Evolutionary conservation across 2,329 filamentous ascomycete genomes (phyloP).

Genomic region (Didymella segeticola): DNA sequence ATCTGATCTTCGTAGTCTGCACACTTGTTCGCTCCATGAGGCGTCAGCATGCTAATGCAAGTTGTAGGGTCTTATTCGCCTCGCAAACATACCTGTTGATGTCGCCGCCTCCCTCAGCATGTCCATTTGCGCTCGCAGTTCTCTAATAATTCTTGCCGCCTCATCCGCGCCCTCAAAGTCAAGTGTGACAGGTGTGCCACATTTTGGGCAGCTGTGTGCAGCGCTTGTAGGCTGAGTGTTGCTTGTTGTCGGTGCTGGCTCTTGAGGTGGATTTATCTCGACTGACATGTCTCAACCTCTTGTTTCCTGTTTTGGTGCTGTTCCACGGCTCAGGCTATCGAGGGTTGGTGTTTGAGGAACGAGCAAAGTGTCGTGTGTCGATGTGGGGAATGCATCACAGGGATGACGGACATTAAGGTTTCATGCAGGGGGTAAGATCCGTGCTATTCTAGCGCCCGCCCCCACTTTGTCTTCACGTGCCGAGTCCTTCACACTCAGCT

Average conservation of each 20-base stretch:
- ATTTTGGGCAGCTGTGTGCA: constrained; percentile 41
- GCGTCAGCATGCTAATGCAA: constrained; percentile 10
- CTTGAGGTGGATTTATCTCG: background rate
- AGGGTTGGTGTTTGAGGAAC: background rate
- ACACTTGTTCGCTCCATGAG: constrained; percentile 59
- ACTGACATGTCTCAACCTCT: constrained; percentile 11
- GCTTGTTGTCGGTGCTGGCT: constrained; percentile 8
- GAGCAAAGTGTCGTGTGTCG: constrained; percentile 6
- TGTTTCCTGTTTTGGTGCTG: background rate
- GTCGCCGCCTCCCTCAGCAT: constrained; percentile 74
- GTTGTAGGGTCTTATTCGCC: background rate
- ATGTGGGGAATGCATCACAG: background rate
- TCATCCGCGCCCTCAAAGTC: constrained; percentile 25
- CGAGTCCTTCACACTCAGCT: background rate
- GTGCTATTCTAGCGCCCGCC: background rate
- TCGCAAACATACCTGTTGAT: constrained; percentile 58
- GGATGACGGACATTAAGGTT: constrained; percentile 4
- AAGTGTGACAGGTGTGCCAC: constrained; percentile 31
- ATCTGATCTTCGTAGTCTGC: constrained; percentile 85
- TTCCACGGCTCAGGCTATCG: constrained; percentile 1
- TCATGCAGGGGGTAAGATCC: background rate
- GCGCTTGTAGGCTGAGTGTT: background rate
- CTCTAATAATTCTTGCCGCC: constrained; percentile 45
- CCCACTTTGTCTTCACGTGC: background rate
- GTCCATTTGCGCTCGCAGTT: constrained; percentile 74